Base-by-base conservation (phyloP, 805 yeast species). In the Sungouiozyma ichnusensis region DNA sequence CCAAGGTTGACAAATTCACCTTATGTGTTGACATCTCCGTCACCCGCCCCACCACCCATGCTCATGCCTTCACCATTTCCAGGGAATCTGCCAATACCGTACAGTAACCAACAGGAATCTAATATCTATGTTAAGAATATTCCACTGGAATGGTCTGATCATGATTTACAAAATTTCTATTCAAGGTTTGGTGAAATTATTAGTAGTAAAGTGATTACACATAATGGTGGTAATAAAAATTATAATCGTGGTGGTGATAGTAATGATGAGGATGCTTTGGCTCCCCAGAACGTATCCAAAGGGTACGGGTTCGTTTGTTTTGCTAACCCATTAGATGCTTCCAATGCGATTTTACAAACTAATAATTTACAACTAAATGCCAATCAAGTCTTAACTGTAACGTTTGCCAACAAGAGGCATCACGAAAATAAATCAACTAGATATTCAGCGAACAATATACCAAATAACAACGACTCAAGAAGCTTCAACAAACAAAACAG, bases 301-400 rank as follows among this genome's bases (percentile, higher is more conserved):
- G 88, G 92, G 16, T 85, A 81, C 57, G 94, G 92, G 36, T 85
- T 85, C 65, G 85, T 84, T 41, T 82, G 86, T 62, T 85, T 73
- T 56, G 77, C 76, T 52, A 66, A 65, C 47, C 80, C 83, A 42
- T 65, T 74, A 38, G 74, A 78, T 54, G 92, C 94, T 6, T 73
- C 76, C 38, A 67, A 71, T 52, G 90, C 94, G 14, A 76, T 81
- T 42, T 73, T 74, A 37, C 79, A 72, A 40, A 79, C 64, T 3
- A 53, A 58, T 38, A 55, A 60, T 3, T 46, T 41, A 27, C 52
- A 44, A 34, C 36, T 60, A 9, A 46, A 50, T 74, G 74, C 73
- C 72, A 79, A 77, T 38, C 73, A 73, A 51, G 67, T 64, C 51
- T 63, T 81, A 40, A 71, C 71, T 53, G 88, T 84, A 33, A 81